Evolutionary conservation across 768 basidiomycete genomes (phyloP).

Genomic region (Mycena metata): DNA sequence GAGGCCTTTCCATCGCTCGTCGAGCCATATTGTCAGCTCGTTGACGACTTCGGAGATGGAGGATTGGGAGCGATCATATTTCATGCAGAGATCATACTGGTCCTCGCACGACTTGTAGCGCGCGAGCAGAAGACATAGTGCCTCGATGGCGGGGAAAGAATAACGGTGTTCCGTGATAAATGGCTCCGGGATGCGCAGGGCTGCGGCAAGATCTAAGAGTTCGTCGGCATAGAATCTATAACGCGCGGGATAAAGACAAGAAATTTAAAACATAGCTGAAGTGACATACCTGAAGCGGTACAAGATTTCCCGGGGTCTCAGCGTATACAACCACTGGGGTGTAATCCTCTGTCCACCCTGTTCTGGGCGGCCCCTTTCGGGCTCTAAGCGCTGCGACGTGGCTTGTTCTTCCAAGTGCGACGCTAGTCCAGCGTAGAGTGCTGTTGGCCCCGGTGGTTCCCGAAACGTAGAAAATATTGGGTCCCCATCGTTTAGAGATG

Average conservation of each 20-base stretch:
- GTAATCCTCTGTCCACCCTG: constrained; percentile 2
- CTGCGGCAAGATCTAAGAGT: constrained; percentile 14
- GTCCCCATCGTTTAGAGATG: not conserved
- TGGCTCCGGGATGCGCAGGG: constrained; percentile 29
- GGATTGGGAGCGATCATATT: constrained; percentile 35
- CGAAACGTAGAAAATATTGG: not conserved
- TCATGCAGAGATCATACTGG: constrained; percentile 29
- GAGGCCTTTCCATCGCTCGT: constrained; percentile 39
- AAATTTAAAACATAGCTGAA: constrained; percentile 2
- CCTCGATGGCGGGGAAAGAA: constrained; percentile 32
- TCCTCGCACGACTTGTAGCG: constrained; percentile 35
- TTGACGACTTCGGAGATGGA: constrained; percentile 39
- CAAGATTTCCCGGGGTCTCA: constrained; percentile 1
- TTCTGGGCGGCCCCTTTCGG: not conserved
- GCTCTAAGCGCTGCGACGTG: not conserved
- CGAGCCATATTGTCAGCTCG: constrained; percentile 22
- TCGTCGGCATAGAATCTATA: constrained; percentile 26
- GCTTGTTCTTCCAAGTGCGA: not conserved
- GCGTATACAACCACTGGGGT: not conserved
- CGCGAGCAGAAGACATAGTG: constrained; percentile 35
- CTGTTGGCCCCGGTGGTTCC: not conserved
- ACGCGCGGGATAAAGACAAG: no score
- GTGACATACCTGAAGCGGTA: constrained; percentile 8
- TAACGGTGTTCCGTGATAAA: constrained; percentile 24
- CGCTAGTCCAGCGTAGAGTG: not conserved